Evolutionary conservation across 306 rosid genomes (phyloP), one percentile per base, ranked within the genome.

Genomic region (Lathyrus sativus): DNA sequence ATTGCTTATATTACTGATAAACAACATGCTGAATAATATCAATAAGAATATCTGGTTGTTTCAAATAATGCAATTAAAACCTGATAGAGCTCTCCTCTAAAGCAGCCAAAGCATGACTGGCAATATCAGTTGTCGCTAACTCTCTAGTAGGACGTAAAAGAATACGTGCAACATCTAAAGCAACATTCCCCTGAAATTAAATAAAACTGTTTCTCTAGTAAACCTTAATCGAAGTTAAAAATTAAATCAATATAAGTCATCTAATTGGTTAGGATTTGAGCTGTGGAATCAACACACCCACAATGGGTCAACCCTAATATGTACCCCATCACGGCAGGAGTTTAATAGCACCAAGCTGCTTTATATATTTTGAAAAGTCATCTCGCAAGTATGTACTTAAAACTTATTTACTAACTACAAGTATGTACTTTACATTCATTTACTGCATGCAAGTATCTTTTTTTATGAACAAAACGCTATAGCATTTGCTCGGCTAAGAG

Each of bases 161-260:
- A 78, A 93, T 79, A 46, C 95, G 91, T 46, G 97, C 99, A 57
- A 83, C 85, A 74, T 93, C 97, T 79, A 93, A 84, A 74, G 99
- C 97, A 55, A 93, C 99, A 85, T 93, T 93, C 11, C 99, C 99
- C 99, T 90, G 87, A 71, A 82, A 71, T 69, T 54, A 71, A 62
- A 77, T 42, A 44, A 56, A 70, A 44, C 10, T 31, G 49, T 62
- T 73, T 51, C 11, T 28, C 71, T 31, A 62, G 33, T 69, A 65
- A 77, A 29, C 62, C 33, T 39, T 69, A 35, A 63, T 49, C 70
- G 17, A 57, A 48, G 14, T 28, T 11, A 73, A 65, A 35, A 19
- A 9, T 38, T 45, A 55, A 63, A 18, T 24, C 29, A 55, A 29
- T 55, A 58, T 62, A 18, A 48, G 49, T 29, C 69, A 39, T 6